These are phyloP conservation scores for Mrakia frigida DNA, from an alignment of 768 basidiomycete genomes.

Conservation along the genomic window DNA sequence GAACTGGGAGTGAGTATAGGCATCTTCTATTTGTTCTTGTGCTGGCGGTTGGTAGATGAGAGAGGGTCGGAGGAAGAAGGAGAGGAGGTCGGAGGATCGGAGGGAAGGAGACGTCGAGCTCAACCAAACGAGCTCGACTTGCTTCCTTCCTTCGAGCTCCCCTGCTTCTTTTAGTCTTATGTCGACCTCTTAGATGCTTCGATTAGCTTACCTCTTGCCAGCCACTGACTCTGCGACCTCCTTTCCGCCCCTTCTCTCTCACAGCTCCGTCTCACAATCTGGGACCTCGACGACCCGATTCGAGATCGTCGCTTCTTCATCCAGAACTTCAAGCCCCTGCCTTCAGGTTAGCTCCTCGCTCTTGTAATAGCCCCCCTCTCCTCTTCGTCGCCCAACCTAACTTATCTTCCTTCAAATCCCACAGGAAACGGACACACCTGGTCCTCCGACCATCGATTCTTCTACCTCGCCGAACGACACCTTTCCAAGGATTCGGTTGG, in stretches of 20 bases:
- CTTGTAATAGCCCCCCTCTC: conserved; percentile 29
- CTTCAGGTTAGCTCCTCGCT: conserved; percentile 36
- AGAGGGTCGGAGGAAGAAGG: background rate
- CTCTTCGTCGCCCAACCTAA: conserved; percentile 2
- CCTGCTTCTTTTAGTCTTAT: background rate
- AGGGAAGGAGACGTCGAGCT: background rate
- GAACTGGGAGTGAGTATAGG: conserved; percentile 76
- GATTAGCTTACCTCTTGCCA: background rate
- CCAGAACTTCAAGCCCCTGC: conserved; percentile 37
- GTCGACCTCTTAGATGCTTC: background rate
- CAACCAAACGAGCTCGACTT: background rate
- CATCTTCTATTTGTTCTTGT: background rate
- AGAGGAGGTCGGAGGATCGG: background rate
- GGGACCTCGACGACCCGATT: conserved; percentile 13
- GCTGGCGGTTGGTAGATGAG: background rate
- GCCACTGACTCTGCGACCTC: background rate
- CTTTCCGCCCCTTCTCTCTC: conserved; percentile 26
- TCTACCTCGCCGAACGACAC: conserved; percentile 80
- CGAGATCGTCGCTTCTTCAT: conserved; percentile 22
- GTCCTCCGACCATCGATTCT: conserved; percentile 80
- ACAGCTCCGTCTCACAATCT: conserved; percentile 78
- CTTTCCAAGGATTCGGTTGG: conserved; percentile 83
- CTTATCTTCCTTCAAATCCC: conserved; percentile 10
- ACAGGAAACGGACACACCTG: conserved; percentile 50
- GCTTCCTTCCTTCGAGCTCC: background rate